Conservation (phyloP, 768 basidiomycete genomes). For the Mycena haematopus region DNA sequence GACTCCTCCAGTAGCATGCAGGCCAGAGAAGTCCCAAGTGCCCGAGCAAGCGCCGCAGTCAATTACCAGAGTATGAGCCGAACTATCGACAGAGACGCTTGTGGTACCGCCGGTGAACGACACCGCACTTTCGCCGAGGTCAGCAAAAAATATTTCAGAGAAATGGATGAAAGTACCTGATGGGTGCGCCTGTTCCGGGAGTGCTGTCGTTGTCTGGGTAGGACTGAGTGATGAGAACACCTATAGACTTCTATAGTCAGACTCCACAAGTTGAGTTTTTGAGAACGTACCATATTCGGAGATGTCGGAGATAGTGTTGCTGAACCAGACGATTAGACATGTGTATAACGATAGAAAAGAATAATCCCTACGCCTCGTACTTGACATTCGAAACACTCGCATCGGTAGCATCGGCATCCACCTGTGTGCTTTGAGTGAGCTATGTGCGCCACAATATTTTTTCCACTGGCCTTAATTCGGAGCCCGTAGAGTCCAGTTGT, state of each 20-base stretch:
- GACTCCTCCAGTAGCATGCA: conserved; percentile 47
- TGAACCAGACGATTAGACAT: neutral
- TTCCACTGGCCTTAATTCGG: conserved; percentile 25
- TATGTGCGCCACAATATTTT: neutral
- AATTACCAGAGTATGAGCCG: neutral
- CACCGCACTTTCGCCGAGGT: conserved; percentile 33
- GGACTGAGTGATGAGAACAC: conserved; percentile 53
- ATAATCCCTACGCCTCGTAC: conserved; percentile 20
- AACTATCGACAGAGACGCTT: conserved; percentile 38
- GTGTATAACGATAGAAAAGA: neutral
- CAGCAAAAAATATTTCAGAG: neutral
- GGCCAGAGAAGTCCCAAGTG: conserved; percentile 51
- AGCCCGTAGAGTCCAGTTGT: conserved; percentile 33
- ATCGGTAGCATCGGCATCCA: conserved; percentile 24
- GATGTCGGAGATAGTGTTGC: conserved; percentile 27
- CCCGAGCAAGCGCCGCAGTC: conserved; percentile 39
- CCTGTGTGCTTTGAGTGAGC: conserved; percentile 11
- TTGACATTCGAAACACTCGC: conserved; percentile 24
- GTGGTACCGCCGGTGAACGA: conserved; percentile 43
- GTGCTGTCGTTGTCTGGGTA: conserved; percentile 50
- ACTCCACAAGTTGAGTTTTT: neutral
- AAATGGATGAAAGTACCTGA: conserved; percentile 32
- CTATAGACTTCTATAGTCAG: neutral
- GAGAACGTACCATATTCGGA: conserved; percentile 29
- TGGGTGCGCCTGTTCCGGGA: conserved; percentile 49